phyloP scores from a whole-genome alignment of 2,329 filamentous ascomycete genomes.

The Ophiobolus disseminans region DNA sequence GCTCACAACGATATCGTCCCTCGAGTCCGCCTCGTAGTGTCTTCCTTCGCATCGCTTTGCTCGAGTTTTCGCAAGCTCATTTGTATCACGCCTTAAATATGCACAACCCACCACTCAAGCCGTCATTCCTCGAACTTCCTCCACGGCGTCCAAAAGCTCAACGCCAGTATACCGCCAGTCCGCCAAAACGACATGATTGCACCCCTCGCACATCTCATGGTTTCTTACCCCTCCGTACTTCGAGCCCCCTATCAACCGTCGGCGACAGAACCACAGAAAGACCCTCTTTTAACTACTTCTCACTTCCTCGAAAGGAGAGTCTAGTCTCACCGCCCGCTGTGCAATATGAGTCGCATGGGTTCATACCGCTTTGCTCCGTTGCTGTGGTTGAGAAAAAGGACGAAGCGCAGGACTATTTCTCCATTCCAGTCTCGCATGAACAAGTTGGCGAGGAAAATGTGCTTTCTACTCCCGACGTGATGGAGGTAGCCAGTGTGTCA shows the following conservation, averaged over 20 bases:
- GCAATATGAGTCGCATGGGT: neutral
- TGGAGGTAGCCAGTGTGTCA: no score
- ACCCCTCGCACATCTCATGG: neutral
- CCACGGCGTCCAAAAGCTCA: neutral
- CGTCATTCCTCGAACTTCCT: neutral
- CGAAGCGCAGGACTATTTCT: neutral
- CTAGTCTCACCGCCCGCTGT: neutral
- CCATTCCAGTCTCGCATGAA: no score
- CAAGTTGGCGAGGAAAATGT: no score
- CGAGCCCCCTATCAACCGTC: neutral
- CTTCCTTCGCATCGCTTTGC: no score
- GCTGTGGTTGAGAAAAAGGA: neutral
- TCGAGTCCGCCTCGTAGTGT: no score
- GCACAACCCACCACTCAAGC: neutral
- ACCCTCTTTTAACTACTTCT: neutral
- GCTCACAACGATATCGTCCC: no score
- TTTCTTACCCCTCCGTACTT: constrained; percentile 1
- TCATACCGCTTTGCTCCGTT: constrained; percentile 1
- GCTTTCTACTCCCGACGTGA: no score
- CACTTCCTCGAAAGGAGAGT: neutral
- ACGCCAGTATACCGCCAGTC: neutral
- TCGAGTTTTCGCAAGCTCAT: neutral
- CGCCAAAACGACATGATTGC: neutral
- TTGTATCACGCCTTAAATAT: neutral
- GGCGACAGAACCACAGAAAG: neutral